Percentiles rank a stretch among this genome's conserved stretches.
These are phyloP conservation scores for Nematocida parisii DNA, from an alignment of 371 early-diverging fungal species.

Conservation along the genomic window DNA sequence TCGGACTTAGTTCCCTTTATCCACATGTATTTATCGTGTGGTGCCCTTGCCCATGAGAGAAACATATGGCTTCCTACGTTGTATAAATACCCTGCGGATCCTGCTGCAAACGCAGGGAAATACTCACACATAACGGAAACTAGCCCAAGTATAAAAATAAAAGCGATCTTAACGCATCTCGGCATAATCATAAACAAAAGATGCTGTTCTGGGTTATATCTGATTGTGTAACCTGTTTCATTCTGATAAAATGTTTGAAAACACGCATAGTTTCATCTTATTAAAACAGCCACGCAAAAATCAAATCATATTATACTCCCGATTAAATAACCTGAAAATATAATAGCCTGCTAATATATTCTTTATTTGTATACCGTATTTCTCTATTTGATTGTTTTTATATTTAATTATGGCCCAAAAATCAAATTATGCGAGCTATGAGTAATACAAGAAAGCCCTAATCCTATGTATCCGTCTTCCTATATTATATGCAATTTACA, in stretches of 20 bases:
- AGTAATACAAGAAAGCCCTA: too few species aligned
- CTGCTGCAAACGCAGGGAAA: not conserved
- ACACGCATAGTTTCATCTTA: not conserved
- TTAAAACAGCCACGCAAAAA: too few species aligned
- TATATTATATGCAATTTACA: too few species aligned
- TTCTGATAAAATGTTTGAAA: slow-evolving; percentile 27
- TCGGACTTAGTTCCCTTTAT: not conserved
- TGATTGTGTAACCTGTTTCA: slow-evolving; percentile 38
- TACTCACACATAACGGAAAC: not conserved
- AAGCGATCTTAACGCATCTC: not conserved
- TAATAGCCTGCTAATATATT: too few species aligned
- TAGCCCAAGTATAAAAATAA: not conserved
- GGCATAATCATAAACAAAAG: not conserved
- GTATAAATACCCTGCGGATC: slow-evolving; percentile 42
- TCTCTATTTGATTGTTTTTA: too few species aligned
- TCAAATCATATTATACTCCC: too few species aligned
- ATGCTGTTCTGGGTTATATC: not conserved
- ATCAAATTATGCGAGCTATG: too few species aligned
- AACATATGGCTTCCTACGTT: slow-evolving; percentile 37
- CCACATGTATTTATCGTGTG: slow-evolving; percentile 18
- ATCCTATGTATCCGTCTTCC: too few species aligned
- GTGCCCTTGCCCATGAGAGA: not conserved
- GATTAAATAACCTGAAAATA: too few species aligned
- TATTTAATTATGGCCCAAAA: too few species aligned
- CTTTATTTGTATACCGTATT: too few species aligned